Evolutionary conservation across 2,329 filamentous ascomycete species (phyloP).

Genomic region (Fonsecaea pugnacius): DNA sequence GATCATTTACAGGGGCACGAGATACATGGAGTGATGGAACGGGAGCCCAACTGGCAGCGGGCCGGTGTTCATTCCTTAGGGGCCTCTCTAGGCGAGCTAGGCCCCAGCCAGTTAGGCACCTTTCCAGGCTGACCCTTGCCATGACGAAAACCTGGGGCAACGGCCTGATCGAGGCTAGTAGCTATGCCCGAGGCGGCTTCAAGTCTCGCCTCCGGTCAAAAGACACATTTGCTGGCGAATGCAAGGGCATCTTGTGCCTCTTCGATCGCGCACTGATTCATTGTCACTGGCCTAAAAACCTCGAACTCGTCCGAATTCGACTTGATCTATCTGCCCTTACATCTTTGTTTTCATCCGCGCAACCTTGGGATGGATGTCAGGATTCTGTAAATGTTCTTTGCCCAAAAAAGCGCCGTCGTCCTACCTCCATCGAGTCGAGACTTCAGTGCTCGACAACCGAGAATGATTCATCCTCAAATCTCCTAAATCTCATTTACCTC

Average conservation of each 20-base stretch:
- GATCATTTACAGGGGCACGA: neutral
- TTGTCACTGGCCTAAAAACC: neutral
- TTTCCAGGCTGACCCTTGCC: slow-evolving; percentile 7
- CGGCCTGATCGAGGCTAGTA: slow-evolving; percentile 1
- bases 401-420: slow-evolving; percentile 10
- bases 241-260: slow-evolving; percentile 17
- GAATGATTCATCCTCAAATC: slow-evolving; percentile 22
- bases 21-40: slow-evolving; percentile 3
- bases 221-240: slow-evolving; percentile 11
- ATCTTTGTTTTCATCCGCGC: neutral
- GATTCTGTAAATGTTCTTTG: slow-evolving; percentile 5
- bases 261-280: slow-evolving; percentile 5
- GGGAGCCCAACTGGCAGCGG: neutral
- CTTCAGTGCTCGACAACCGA: slow-evolving; percentile 24
- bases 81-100: slow-evolving; percentile 4
- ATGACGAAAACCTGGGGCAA: slow-evolving; percentile 17
- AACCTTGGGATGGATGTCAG: slow-evolving; percentile 9
- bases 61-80: neutral
- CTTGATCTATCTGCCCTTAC: neutral
- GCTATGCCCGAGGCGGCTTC: slow-evolving; percentile 4
- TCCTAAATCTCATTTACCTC: slow-evolving; percentile 6
- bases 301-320: neutral
- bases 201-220: slow-evolving; percentile 14
- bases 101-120: slow-evolving; percentile 2
- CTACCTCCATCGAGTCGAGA: slow-evolving; percentile 23